Evolutionary conservation across 208 protist genomes (phyloP).

Genomic region (Leishmania tarentolae): DNA sequence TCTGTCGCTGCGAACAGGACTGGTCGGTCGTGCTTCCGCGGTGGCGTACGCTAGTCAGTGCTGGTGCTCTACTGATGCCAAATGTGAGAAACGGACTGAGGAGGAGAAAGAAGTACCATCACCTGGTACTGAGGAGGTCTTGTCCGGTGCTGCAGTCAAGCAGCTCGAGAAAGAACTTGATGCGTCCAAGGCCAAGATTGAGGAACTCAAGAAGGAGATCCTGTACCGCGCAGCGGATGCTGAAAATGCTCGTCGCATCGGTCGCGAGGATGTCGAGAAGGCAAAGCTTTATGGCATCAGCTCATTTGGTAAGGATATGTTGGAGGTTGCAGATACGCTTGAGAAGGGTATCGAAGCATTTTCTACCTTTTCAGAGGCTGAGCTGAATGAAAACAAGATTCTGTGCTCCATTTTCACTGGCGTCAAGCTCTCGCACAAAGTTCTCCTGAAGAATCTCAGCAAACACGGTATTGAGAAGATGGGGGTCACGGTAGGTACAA

Average conservation of each 20-base stretch:
- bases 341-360: constrained; percentile 87
- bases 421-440: constrained; percentile 84
- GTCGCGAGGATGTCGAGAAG: constrained; percentile 90
- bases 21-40: constrained; percentile 19
- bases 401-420: constrained; percentile 76
- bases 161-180: constrained; percentile 75
- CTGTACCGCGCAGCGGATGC: constrained; percentile 88
- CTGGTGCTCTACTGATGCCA: constrained; percentile 50
- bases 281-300: constrained; percentile 88
- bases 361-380: constrained; percentile 39
- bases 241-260: constrained; percentile 89
- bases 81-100: constrained; percentile 29
- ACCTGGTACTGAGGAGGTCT: constrained; percentile 28
- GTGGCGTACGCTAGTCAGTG: constrained; percentile 11
- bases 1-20: constrained; percentile 19
- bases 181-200: constrained; percentile 55
- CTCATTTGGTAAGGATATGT: constrained; percentile 91
- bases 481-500: constrained; percentile 57
- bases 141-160: constrained; percentile 32
- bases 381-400: constrained; percentile 65
- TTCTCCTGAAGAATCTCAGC: constrained; percentile 84
- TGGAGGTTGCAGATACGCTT: constrained; percentile 93
- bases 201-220: constrained; percentile 83
- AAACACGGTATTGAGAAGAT: constrained; percentile 91
- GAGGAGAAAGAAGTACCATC: constrained; percentile 24